Conservation (phyloP, 202 grass and related monocot species). For the Setaria viridis region DNA sequence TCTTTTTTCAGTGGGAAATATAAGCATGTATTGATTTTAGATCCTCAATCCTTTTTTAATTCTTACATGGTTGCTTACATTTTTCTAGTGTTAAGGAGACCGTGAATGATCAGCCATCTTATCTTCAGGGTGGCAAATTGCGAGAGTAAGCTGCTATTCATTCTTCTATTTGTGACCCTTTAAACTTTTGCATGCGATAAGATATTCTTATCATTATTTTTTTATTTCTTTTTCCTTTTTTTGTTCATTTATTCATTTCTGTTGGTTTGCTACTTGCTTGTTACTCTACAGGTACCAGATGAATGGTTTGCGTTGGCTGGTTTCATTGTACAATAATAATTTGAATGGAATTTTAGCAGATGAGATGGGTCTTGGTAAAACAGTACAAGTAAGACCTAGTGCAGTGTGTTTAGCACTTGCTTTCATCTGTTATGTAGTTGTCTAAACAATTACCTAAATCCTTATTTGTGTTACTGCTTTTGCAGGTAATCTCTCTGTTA, state of each 20-base stretch:
- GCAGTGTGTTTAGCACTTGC: slow-evolving; percentile 44
- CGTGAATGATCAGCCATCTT: slow-evolving; percentile 85
- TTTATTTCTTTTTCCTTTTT: slow-evolving; percentile 13
- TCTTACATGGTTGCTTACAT: slow-evolving; percentile 47
- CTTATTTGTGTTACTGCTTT: slow-evolving; percentile 44
- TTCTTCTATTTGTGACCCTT: slow-evolving; percentile 11
- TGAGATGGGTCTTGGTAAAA: slow-evolving; percentile 99
- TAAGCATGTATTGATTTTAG: slow-evolving; percentile 25
- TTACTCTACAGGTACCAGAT: slow-evolving; percentile 86
- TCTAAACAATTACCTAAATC: slow-evolving; percentile 15
- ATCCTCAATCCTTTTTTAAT: slow-evolving; percentile 30
- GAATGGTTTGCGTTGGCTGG: slow-evolving; percentile 95
- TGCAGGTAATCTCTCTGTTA: slow-evolving; percentile 90
- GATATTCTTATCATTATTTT: slow-evolving; percentile 29
- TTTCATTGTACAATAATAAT: slow-evolving; percentile 97
- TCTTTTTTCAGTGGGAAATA: background rate
- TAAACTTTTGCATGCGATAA: background rate
- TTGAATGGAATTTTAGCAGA: slow-evolving; percentile 98
- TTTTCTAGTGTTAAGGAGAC: slow-evolving; percentile 92
- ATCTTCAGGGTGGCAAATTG: slow-evolving; percentile 92
- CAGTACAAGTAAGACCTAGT: slow-evolving; percentile 82
- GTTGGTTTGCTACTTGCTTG: slow-evolving; percentile 38
- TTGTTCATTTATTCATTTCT: slow-evolving; percentile 31
- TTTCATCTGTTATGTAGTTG: slow-evolving; percentile 13
- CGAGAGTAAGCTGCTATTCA: slow-evolving; percentile 73